A percentile compares a stretch with the other conserved stretches of the same genome.
Evolutionary conservation across 2,329 filamentous ascomycete species (phyloP).

Genomic region (Sporothrix pseudoabietina): DNA sequence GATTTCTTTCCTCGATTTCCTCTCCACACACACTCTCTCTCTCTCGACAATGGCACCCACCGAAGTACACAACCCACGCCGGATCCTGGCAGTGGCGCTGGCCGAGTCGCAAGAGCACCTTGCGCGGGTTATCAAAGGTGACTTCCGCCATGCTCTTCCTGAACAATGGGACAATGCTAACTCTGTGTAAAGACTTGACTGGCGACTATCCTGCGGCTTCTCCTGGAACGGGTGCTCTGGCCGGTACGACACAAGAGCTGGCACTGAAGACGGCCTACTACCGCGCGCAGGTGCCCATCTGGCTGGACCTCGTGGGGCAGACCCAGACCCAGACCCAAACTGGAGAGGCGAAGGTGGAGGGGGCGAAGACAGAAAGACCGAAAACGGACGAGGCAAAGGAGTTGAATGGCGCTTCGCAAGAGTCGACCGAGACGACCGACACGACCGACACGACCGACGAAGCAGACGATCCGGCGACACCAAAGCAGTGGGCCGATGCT

Average conservation of each 20-base stretch:
- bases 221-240: slow-evolving; percentile 43
- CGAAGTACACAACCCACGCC: slow-evolving; percentile 49
- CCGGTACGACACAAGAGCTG: slow-evolving; percentile 62
- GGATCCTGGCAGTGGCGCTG: slow-evolving; percentile 61
- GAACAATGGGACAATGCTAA: background rate
- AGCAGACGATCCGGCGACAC: slow-evolving; percentile 31
- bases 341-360: background rate
- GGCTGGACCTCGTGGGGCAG: slow-evolving; percentile 57
- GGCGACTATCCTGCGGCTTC: slow-evolving; percentile 43
- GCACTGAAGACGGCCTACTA: slow-evolving; percentile 63
- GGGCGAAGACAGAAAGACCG: background rate
- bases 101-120: slow-evolving; percentile 52
- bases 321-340: background rate
- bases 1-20: too few species aligned
- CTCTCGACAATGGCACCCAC: background rate
- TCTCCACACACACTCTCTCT: background rate
- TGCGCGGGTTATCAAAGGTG: slow-evolving; percentile 51
- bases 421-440: background rate
- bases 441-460: background rate
- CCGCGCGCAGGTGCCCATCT: slow-evolving; percentile 61
- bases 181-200: slow-evolving; percentile 49
- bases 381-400: background rate
- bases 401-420: slow-evolving; percentile 27
- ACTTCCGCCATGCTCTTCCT: too few species aligned
- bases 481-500: slow-evolving; percentile 57